These are phyloP conservation scores for Saururus chinensis DNA, from an alignment of 164 flowering plant species.

Conservation along the genomic window DNA sequence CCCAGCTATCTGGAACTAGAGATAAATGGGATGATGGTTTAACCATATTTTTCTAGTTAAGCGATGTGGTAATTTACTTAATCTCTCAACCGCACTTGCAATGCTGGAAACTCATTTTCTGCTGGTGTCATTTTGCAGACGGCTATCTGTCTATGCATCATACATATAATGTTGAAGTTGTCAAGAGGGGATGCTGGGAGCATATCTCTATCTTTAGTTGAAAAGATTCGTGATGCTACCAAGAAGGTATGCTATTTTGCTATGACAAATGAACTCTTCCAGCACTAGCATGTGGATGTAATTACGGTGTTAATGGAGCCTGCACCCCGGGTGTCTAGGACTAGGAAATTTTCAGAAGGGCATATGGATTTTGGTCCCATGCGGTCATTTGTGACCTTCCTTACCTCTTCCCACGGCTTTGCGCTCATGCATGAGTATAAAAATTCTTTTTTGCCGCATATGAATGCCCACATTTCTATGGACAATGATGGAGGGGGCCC, in stretches of 20 bases:
- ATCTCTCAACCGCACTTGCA: not conserved
- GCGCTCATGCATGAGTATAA: no score
- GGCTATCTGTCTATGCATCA: conserved; percentile 43
- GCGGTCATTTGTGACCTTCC: no score
- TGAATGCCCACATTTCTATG: not conserved
- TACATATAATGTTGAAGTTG: conserved; percentile 51
- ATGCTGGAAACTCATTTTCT: not conserved
- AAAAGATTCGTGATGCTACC: conserved; percentile 30
- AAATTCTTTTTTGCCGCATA: no score
- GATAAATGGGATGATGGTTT: not conserved
- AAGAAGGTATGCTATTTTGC: conserved; percentile 36
- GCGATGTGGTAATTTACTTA: not conserved
- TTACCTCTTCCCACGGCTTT: no score
- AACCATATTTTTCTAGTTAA: no score
- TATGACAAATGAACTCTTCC: no score
- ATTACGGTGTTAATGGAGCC: not conserved
- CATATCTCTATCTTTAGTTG: conserved; percentile 56
- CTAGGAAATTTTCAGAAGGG: not conserved
- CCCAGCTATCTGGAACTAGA: not conserved
- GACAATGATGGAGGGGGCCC: no score
- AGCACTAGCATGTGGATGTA: not conserved
- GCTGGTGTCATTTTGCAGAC: conserved; percentile 30
- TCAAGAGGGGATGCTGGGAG: conserved; percentile 47
- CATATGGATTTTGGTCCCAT: no score
- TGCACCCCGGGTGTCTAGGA: not conserved